These are phyloP conservation scores for Fusarium nisikadoi DNA, from an alignment of 2,329 filamentous ascomycete species.

Conservation along the genomic window DNA sequence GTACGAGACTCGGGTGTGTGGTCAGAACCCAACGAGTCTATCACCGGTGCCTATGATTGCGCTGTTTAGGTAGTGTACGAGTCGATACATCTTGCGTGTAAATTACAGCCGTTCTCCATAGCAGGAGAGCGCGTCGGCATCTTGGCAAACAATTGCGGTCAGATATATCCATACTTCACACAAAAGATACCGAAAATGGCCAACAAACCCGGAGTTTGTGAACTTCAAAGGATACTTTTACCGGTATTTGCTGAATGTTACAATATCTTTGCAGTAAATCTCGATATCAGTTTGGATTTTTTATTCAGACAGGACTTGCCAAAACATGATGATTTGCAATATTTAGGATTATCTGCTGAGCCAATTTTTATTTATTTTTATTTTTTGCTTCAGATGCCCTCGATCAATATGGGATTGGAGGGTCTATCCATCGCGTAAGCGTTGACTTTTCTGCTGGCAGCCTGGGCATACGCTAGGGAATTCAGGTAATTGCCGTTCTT, in stretches of 20 bases:
- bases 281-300: neutral
- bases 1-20: neutral
- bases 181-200: neutral
- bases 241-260: neutral
- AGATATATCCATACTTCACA: neutral
- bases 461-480: slow-evolving; percentile 11
- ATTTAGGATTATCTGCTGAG: neutral
- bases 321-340: neutral
- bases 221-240: neutral
- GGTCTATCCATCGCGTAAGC: slow-evolving; percentile 8
- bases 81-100: slow-evolving; percentile 19
- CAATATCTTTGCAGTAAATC: neutral
- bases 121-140: slow-evolving; percentile 8
- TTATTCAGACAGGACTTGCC: neutral
- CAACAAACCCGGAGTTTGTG: neutral
- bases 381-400: slow-evolving; percentile 16
- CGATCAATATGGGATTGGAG: neutral
- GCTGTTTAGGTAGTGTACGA: slow-evolving; percentile 20
- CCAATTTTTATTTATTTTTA: neutral
- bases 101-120: slow-evolving; percentile 5
- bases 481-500: slow-evolving; percentile 3
- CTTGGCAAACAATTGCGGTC: slow-evolving; percentile 2
- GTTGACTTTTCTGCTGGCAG: neutral
- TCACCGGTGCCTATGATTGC: slow-evolving; percentile 5
- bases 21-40: slow-evolving; percentile 2